Conservation (phyloP, 1,139 yeast species). For the Candida glucosophila region DNA sequence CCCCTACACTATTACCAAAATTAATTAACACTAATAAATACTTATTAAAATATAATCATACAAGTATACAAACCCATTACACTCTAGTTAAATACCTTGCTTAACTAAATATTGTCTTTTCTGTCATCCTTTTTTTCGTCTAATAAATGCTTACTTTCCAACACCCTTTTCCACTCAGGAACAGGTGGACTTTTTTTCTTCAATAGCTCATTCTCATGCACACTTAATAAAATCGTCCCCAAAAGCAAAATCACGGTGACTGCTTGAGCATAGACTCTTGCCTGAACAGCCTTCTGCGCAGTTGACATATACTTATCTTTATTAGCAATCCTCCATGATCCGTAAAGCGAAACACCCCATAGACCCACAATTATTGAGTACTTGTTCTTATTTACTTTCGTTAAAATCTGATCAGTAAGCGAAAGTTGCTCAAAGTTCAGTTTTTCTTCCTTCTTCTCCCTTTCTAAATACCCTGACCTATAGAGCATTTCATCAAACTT, state of each 20-base stretch:
- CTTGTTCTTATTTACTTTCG: constrained; percentile 45
- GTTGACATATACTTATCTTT: constrained; percentile 65
- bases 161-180: constrained; percentile 27
- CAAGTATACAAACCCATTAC: too few relatives aligned
- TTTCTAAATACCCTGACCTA: constrained; percentile 11
- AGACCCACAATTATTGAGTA: constrained; percentile 66
- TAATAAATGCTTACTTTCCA: too few relatives aligned
- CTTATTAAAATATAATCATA: too few relatives aligned
- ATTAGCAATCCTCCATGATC: constrained; percentile 69
- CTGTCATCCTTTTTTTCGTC: too few relatives aligned
- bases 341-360: constrained; percentile 81
- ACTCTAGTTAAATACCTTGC: too few relatives aligned
- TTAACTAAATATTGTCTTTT: too few relatives aligned
- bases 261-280: constrained; percentile 89
- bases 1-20: too few relatives aligned
- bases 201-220: constrained; percentile 44
- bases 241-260: constrained; percentile 55
- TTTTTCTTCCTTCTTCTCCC: constrained; percentile 21
- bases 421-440: constrained; percentile 39
- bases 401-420: constrained; percentile 30
- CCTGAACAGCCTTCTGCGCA: constrained; percentile 80
- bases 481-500: constrained; percentile 46
- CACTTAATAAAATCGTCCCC: constrained; percentile 51
- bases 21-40: too few relatives aligned
- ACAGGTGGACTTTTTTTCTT: constrained; percentile 21